phyloP scores from a whole-genome alignment of 2,329 filamentous ascomycete species.

The Monosporascus sp. region DNA sequence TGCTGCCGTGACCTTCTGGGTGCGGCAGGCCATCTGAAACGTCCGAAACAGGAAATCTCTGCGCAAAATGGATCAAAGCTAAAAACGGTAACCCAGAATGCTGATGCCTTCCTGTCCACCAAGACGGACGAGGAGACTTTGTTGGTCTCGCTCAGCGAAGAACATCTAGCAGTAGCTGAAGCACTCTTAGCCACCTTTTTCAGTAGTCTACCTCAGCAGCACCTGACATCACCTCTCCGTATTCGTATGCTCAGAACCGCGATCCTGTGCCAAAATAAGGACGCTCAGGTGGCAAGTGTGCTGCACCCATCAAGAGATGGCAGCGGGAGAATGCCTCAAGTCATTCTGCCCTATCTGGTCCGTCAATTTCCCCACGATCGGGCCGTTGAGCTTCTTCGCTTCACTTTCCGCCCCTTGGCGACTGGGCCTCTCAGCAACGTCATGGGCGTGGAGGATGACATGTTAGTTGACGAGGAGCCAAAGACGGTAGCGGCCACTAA shows the following conservation, averaged over 20 bases:
- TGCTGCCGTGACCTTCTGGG: conserved; percentile 72
- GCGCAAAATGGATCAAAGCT: conserved; percentile 35
- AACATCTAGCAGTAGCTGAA: conserved; percentile 52
- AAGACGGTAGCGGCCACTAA: conserved; percentile 14
- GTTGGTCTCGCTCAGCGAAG: conserved; percentile 31
- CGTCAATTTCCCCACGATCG: conserved; percentile 58
- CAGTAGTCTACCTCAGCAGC: conserved; percentile 56
- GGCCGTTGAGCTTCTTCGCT: conserved; percentile 66
- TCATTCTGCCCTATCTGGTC: conserved; percentile 74
- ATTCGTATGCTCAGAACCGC: conserved; percentile 76
- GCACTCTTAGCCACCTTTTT: conserved; percentile 59
- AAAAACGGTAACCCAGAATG: conserved; percentile 52
- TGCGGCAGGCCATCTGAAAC: conserved; percentile 43
- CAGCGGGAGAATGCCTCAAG: conserved; percentile 60
- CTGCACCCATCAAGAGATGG: conserved; percentile 68
- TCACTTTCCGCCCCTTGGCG: conserved; percentile 45
- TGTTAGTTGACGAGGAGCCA: conserved; percentile 25
- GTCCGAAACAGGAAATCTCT: conserved; percentile 25
- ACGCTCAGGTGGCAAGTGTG: conserved; percentile 75
- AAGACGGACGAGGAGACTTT: conserved; percentile 28
- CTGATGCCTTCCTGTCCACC: conserved; percentile 63
- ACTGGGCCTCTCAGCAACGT: conserved; percentile 21
- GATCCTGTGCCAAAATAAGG: conserved; percentile 62
- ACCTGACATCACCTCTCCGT: conserved; percentile 66
- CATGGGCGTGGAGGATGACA: conserved; percentile 32